A percentile compares a stretch with the other conserved stretches of the same genome.
Evolutionary conservation across 495 filamentous ascomycete species (phyloP).

Genomic region (Neurospora pannonica): DNA sequence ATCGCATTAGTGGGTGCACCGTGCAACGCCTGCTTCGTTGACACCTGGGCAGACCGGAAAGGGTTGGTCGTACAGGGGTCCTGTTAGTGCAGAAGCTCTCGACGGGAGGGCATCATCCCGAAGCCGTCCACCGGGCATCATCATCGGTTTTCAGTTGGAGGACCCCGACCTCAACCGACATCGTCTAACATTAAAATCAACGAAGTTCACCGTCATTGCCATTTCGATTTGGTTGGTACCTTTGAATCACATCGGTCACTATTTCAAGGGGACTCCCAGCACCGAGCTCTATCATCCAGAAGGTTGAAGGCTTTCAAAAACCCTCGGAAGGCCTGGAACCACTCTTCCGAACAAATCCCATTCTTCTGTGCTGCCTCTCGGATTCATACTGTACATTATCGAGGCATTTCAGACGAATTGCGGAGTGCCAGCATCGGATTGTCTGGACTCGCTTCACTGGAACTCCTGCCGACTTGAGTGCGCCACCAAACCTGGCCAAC

Average conservation of each 20-base stretch:
- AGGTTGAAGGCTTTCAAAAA: not conserved
- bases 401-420: conserved; percentile 14
- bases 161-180: not conserved
- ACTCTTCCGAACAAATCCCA: not conserved
- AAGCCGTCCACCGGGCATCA: not conserved
- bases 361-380: not conserved
- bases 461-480: conserved; percentile 12
- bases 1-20: not conserved
- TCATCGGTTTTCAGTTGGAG: not conserved
- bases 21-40: not conserved
- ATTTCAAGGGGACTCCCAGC: not conserved
- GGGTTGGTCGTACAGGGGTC: not conserved
- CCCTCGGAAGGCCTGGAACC: not conserved
- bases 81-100: not conserved
- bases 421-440: conserved; percentile 14
- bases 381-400: not conserved
- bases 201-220: not conserved
- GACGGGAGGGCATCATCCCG: not conserved
- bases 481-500: conserved; percentile 12
- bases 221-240: not conserved
- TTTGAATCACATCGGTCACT: not conserved
- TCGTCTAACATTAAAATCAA: not conserved
- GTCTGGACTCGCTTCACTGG: not conserved
- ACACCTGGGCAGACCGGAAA: not conserved
- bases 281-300: not conserved